These are phyloP conservation scores for Williopsis jadinii DNA, from an alignment of 1,139 yeast species.

Conservation along the genomic window DNA sequence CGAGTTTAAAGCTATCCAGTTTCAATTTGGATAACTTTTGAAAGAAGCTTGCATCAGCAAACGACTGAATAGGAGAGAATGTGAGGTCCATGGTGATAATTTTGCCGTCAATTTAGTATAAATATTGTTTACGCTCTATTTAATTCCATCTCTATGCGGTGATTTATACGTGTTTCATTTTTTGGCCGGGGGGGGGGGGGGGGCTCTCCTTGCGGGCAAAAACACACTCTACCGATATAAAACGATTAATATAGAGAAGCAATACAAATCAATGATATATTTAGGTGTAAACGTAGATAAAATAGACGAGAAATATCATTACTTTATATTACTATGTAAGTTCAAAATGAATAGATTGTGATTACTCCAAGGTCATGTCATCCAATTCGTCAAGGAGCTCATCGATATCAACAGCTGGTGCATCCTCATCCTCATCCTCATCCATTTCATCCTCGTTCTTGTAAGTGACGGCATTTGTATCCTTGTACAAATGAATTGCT, in stretches of 20 bases:
- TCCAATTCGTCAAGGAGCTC: slow-evolving; percentile 88
- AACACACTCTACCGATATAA: too few relatives aligned
- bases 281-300: too few relatives aligned
- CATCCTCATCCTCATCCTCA: slow-evolving; percentile 60
- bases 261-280: too few relatives aligned
- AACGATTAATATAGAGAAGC: too few relatives aligned
- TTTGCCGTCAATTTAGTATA: not conserved
- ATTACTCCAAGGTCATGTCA: slow-evolving; percentile 74
- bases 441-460: slow-evolving; percentile 26
- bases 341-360: too few relatives aligned
- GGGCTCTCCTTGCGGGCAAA: too few relatives aligned
- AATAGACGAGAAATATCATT: too few relatives aligned
- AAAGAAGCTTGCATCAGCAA: slow-evolving; percentile 83
- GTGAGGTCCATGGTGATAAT: slow-evolving; percentile 23
- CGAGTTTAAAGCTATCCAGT: slow-evolving; percentile 52
- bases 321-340: too few relatives aligned
- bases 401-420: slow-evolving; percentile 71
- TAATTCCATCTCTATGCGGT: too few relatives aligned
- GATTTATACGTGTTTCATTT: too few relatives aligned
- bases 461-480: slow-evolving; percentile 28
- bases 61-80: slow-evolving; percentile 57
- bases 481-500: slow-evolving; percentile 81
- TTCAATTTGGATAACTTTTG: slow-evolving; percentile 61
- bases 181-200: too few relatives aligned
- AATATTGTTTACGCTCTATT: too few relatives aligned